Base-by-base conservation (phyloP, 1,284 basidiomycete genomes). In the Entoloma clypeatum region DNA sequence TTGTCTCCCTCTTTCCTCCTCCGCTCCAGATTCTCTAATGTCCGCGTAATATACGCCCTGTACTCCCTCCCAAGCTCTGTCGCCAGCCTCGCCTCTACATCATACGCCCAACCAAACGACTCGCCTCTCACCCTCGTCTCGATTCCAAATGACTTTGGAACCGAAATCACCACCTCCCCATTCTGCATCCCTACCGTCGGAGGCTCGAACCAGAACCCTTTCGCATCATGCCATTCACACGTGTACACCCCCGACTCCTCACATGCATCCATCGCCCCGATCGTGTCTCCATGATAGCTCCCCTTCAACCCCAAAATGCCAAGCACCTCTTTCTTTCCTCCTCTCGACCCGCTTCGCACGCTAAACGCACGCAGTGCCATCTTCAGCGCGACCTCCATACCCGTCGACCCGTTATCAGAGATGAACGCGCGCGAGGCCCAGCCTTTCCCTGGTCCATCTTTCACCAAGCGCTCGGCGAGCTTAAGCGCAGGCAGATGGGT, bases 261-360 rank as follows among this genome's bases (percentile, higher is more conserved):
- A 52, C 85, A 89, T 3, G 95, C 95, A 53, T 98, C 92, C 95
- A 99, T 98, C 1, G 86, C 86, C 1, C 95, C 95, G 52, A 98
- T 96, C 13, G 95, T 98, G 62, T 99, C 95, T 5, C 95, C 95
- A 56, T 99, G 95, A 65, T 99, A 99, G 56, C 92, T 92, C 2
- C 95, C 95, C 50, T 84, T 86, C 29, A 98, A 59, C 0, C 95
- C 95, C 2, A 99, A 62, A 0, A 99, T 77, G 11, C 90, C 89
- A 10, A 95, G 68, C 24, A 78, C 68, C 48, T 77, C 79, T 50
- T 69, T 69, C n/a, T 26, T 7, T 56, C 53, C 7, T 74, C 49
- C 0, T 55, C 50, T 10, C 57, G 53, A 22, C 63, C 55, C 19
- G 78, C 64, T n/a, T 10, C 79, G 68, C 25, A 69, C 59, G 3